Evolutionary conservation across 2,329 filamentous ascomycete species (phyloP).

Genomic region (Cytospora piceae): DNA sequence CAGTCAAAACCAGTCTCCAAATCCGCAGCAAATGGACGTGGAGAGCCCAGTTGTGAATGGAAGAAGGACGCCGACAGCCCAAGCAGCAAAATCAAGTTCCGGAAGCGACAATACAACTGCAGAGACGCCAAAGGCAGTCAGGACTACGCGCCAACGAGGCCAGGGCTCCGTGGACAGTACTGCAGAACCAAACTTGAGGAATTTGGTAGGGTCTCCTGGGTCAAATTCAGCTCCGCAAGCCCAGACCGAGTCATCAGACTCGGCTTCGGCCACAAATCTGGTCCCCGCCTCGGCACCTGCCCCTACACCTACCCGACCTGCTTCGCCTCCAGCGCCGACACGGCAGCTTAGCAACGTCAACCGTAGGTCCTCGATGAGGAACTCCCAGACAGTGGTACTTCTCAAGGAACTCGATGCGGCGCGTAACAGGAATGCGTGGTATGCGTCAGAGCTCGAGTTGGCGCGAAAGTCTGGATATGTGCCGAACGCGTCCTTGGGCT

Average conservation of each 20-base stretch:
- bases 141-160: conserved; percentile 56
- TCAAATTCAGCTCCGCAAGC: conserved; percentile 13
- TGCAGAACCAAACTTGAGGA: conserved; percentile 58
- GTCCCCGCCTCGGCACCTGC: conserved; percentile 30
- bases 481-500: conserved; percentile 69
- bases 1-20: conserved; percentile 46
- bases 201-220: conserved; percentile 33
- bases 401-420: conserved; percentile 84
- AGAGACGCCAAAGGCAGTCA: conserved; percentile 45
- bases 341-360: conserved; percentile 62
- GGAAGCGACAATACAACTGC: conserved; percentile 34
- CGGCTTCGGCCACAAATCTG: neutral
- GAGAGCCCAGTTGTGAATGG: conserved; percentile 62
- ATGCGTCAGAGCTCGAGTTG: conserved; percentile 89
- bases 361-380: conserved; percentile 62
- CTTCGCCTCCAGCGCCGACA: conserved; percentile 62
- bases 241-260: neutral
- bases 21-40: conserved; percentile 48
- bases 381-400: conserved; percentile 72
- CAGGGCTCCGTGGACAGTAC: conserved; percentile 72
- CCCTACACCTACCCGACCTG: conserved; percentile 43
- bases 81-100: conserved; percentile 42
- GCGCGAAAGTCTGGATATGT: conserved; percentile 89
- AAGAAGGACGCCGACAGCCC: conserved; percentile 66
- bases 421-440: conserved; percentile 93